Percentiles rank a stretch among this genome's conserved stretches.
Conservation (phyloP, 2,329 filamentous ascomycete species). For the Didymella arachidicola region DNA sequence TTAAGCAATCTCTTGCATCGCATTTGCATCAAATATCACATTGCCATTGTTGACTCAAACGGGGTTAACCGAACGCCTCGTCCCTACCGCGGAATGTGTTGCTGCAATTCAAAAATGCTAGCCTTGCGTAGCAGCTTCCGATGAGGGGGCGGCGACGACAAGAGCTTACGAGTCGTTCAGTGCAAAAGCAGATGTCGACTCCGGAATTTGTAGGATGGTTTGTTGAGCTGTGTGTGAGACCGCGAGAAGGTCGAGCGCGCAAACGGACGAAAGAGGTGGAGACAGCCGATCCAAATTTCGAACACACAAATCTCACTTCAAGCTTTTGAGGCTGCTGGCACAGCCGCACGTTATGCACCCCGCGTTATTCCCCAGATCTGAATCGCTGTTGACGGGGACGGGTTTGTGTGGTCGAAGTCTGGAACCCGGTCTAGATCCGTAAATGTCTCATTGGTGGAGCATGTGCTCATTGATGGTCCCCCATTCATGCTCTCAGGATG, state of each 20-base stretch:
- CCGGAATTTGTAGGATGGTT: neutral
- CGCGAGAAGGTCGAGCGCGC: neutral
- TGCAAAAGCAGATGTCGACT: neutral
- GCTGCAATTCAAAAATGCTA: constrained; percentile 5
- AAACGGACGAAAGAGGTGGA: neutral
- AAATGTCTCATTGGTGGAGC: constrained; percentile 4
- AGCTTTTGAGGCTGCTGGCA: constrained; percentile 9
- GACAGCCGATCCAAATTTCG: neutral
- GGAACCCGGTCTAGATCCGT: constrained; percentile 2
- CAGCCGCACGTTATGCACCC: constrained; percentile 11
- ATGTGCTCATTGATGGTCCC: neutral
- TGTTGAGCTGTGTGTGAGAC: neutral
- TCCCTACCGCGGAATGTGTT: neutral
- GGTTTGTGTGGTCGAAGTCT: constrained; percentile 9
- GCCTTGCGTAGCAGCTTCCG: constrained; percentile 7
- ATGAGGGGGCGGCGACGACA: constrained; percentile 2
- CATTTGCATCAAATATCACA: neutral
- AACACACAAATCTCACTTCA: constrained; percentile 5
- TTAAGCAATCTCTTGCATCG: neutral
- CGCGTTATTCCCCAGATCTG: constrained; percentile 15
- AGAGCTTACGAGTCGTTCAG: neutral
- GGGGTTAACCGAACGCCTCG: neutral
- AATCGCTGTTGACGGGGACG: neutral
- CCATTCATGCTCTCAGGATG: constrained; percentile 10
- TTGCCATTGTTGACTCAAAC: neutral